Evolutionary conservation across 345 rosid genomes (phyloP).

Genomic region (Linum trigynum): DNA sequence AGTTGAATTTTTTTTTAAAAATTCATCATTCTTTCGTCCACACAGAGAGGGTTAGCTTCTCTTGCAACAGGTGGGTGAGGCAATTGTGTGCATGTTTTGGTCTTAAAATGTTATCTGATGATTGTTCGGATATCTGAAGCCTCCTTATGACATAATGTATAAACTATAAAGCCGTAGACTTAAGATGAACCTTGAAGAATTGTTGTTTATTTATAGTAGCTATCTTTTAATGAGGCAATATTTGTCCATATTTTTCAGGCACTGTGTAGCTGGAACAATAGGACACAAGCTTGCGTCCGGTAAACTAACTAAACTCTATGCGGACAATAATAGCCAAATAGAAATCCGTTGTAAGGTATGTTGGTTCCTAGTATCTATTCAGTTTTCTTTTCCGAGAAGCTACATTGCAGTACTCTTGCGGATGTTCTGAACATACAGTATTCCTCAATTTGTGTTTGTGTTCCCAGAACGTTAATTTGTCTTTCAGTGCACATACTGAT

Average conservation of each 20-base stretch:
- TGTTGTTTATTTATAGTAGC: no score
- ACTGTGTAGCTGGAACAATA: slow-evolving; percentile 89
- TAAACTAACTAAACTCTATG: slow-evolving; percentile 63
- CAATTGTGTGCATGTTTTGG: no score
- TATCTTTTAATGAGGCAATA: neutral
- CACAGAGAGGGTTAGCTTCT: no score
- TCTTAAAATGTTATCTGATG: slow-evolving; percentile 28
- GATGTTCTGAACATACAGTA: neutral
- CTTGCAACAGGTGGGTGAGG: no score
- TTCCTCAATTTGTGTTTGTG: slow-evolving; percentile 1
- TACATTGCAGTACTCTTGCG: neutral
- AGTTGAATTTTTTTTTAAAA: no score
- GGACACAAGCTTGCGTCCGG: slow-evolving; percentile 88
- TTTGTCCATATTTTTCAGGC: slow-evolving; percentile 25
- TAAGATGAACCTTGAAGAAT: no score
- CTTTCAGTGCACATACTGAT: slow-evolving; percentile 95
- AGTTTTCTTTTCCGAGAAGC: neutral
- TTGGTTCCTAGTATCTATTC: neutral
- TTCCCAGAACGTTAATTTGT: slow-evolving; percentile 74
- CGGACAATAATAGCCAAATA: slow-evolving; percentile 74
- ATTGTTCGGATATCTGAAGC: no score
- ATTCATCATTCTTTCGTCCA: no score
- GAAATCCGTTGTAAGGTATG: slow-evolving; percentile 54
- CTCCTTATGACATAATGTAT: no score
- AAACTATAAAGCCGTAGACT: no score